Evolutionary conservation across 257 asterid species (phyloP).

Genomic region (Solanum sparsipilum): DNA sequence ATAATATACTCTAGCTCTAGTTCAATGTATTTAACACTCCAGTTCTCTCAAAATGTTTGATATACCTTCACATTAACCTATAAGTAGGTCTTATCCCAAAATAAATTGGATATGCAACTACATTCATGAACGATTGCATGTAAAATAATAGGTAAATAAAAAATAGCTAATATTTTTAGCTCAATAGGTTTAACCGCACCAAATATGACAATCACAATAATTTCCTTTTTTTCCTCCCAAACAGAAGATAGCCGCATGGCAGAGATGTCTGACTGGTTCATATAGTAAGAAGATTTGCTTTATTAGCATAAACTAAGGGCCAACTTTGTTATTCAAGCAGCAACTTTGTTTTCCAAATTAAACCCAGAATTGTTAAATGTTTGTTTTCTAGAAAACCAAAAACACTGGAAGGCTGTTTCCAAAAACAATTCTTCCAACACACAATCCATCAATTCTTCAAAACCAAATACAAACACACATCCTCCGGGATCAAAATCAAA

Average conservation of each 20-base stretch:
- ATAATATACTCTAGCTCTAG: not conserved
- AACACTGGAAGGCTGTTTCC: not conserved
- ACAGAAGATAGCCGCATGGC: not conserved
- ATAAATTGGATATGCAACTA: not conserved
- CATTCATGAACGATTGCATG: not conserved
- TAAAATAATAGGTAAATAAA: not conserved
- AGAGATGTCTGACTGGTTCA: not conserved
- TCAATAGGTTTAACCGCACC: not conserved
- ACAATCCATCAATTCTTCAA: not conserved
- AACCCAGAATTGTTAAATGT: not conserved
- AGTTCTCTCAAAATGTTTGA: not conserved
- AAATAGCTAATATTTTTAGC: not conserved
- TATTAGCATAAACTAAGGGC: not conserved
- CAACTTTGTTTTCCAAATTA: not conserved
- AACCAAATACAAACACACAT: not conserved
- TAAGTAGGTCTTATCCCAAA: not conserved
- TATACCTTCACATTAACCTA: not conserved
- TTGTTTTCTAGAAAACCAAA: not conserved
- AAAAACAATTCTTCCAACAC: not conserved
- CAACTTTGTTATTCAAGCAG: not conserved
- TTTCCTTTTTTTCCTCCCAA: not conserved
- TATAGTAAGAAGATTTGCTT: not conserved
- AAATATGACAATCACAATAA: not conserved
- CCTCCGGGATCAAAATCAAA: not conserved
- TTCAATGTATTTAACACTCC: not conserved